These are phyloP conservation scores for Phaseolus lunatus DNA, from an alignment of 306 rosid genomes.

Conservation along the genomic window DNA sequence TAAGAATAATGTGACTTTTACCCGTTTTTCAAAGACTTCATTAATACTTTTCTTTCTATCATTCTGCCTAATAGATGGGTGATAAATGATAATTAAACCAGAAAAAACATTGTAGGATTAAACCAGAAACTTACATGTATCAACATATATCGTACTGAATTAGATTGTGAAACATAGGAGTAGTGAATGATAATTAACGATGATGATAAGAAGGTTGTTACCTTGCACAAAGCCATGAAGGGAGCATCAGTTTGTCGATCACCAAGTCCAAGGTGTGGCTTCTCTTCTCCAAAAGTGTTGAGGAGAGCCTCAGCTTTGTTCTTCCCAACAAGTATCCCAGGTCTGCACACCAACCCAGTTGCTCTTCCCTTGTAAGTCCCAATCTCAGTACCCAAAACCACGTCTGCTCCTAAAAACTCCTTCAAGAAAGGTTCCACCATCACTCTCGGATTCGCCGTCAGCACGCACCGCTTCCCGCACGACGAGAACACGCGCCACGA, in stretches of 20 bases:
- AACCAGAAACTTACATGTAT: too few relatives aligned
- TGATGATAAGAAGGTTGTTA: slow-evolving; percentile 32
- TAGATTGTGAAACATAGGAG: too few relatives aligned
- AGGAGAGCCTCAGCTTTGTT: slow-evolving; percentile 66
- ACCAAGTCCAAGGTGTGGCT: slow-evolving; percentile 80
- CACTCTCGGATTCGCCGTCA: slow-evolving; percentile 79
- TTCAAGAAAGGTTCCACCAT: slow-evolving; percentile 86
- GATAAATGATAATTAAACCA: too few relatives aligned
- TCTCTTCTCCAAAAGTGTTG: slow-evolving; percentile 56
- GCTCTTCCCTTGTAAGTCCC: slow-evolving; percentile 64
- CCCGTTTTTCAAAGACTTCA: too few relatives aligned
- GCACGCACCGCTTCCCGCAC: slow-evolving; percentile 66
- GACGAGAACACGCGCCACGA: slow-evolving; percentile 79
- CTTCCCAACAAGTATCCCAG: slow-evolving; percentile 73
- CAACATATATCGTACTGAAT: too few relatives aligned
- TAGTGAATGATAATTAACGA: too few relatives aligned
- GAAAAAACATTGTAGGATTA: too few relatives aligned
- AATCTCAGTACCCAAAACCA: slow-evolving; percentile 76
- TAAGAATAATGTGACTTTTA: too few relatives aligned
- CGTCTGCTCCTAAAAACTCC: slow-evolving; percentile 72
- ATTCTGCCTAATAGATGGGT: too few relatives aligned
- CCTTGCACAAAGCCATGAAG: slow-evolving; percentile 85
- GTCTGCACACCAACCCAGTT: slow-evolving; percentile 63
- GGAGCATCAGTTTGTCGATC: slow-evolving; percentile 77
- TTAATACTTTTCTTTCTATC: too few relatives aligned